Conservation (phyloP, 331 rosid species). For the Rosa hybrid region DNA sequence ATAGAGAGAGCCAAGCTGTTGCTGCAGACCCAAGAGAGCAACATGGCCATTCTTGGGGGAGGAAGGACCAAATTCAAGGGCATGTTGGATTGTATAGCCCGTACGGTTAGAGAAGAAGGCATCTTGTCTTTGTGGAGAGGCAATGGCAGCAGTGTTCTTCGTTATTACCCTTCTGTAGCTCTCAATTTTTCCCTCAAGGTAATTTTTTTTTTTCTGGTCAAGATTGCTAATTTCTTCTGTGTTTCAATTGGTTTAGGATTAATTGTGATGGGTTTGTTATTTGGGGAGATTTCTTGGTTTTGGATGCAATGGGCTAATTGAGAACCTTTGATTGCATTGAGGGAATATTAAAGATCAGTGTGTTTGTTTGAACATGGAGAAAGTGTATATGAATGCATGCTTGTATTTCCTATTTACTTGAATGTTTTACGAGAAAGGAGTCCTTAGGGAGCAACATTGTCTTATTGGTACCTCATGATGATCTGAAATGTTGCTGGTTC, state of each 20-base stretch:
- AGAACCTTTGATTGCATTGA: neutral
- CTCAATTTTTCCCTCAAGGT: constrained; percentile 99
- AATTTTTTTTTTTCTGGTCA: neutral
- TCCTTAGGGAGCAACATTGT: neutral
- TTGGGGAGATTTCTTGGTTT: neutral
- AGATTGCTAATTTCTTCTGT: neutral
- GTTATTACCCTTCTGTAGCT: constrained; percentile 94
- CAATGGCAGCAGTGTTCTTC: constrained; percentile 94
- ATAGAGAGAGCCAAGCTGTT: constrained; percentile 88
- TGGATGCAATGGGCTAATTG: neutral
- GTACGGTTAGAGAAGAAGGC: constrained; percentile 86
- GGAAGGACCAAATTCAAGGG: constrained; percentile 79
- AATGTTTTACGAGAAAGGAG: neutral
- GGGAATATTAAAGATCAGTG: neutral
- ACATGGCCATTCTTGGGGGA: constrained; percentile 63
- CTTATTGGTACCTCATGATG: neutral
- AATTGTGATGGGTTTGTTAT: neutral
- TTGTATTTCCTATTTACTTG: neutral
- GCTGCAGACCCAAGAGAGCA: constrained; percentile 96
- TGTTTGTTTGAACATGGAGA: neutral
- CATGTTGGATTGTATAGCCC: constrained; percentile 75
- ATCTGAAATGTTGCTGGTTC: neutral
- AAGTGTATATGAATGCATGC: neutral
- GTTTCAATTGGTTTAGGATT: neutral
- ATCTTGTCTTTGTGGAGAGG: constrained; percentile 93